Conservation (phyloP, 2,329 filamentous ascomycete species). For the Pseudopyrenochaeta lycopersici region DNA sequence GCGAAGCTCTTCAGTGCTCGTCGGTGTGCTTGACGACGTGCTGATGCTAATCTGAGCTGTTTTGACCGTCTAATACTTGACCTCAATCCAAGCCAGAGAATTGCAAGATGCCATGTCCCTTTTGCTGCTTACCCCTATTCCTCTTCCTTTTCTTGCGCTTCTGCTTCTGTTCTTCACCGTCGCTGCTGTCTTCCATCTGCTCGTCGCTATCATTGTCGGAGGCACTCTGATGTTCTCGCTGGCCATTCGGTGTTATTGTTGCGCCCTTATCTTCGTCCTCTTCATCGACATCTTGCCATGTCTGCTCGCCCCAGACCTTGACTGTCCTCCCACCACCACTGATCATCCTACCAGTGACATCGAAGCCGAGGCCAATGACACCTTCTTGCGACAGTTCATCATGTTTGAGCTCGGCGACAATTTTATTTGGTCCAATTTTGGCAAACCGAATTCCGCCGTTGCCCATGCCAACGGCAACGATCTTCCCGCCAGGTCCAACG, state of each 20-base stretch:
- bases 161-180: constrained; percentile 53
- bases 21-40: background rate
- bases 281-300: constrained; percentile 59
- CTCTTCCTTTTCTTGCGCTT: constrained; percentile 56
- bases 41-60: background rate
- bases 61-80: background rate
- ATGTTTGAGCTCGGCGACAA: constrained; percentile 74
- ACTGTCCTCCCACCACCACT: constrained; percentile 85
- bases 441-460: constrained; percentile 83
- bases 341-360: constrained; percentile 85
- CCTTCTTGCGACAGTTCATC: constrained; percentile 79
- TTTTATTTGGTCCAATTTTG: constrained; percentile 75
- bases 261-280: constrained; percentile 60
- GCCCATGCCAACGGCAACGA: constrained; percentile 80
- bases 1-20: no score
- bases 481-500: constrained; percentile 72
- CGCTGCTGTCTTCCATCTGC: constrained; percentile 51
- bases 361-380: constrained; percentile 83
- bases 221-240: constrained; percentile 48
- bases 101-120: constrained; percentile 45
- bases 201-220: constrained; percentile 59
- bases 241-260: constrained; percentile 43
- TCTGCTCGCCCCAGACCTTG: constrained; percentile 87
- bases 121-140: constrained; percentile 46
- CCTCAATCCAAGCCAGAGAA: constrained; percentile 45